These are phyloP conservation scores for Mucor ambiguus DNA, from an alignment of 371 early-diverging fungal genomes.

Conservation along the genomic window DNA sequence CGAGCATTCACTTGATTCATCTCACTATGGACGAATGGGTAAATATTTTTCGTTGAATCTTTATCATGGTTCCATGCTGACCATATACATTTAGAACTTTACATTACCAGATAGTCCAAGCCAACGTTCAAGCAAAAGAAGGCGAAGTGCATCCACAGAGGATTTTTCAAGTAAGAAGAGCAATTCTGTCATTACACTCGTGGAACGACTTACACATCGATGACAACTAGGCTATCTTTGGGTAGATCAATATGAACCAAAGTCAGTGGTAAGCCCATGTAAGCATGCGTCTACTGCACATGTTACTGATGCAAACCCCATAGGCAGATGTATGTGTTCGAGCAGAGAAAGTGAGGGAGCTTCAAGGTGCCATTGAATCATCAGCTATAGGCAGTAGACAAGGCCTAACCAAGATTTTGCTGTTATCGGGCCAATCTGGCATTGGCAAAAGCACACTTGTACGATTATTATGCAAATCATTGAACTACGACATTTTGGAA, in stretches of 20 bases:
- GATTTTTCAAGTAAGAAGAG: background rate
- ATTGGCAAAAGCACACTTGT: conserved; percentile 45
- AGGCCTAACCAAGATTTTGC: conserved; percentile 22
- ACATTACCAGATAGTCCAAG: background rate
- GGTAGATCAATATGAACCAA: conserved; percentile 36
- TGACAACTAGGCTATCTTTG: conserved; percentile 18
- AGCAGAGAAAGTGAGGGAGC: conserved; percentile 21
- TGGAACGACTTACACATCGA: too few relatives aligned
- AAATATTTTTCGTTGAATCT: background rate
- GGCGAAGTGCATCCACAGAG: background rate
- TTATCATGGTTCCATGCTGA: background rate
- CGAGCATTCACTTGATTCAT: background rate
- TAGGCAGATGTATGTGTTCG: conserved; percentile 23
- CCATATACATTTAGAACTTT: background rate
- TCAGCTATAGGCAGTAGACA: conserved; percentile 11
- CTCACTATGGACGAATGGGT: conserved; percentile 3
- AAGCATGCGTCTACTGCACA: background rate
- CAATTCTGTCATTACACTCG: background rate
- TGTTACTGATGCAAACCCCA: background rate
- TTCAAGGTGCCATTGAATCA: conserved; percentile 16
- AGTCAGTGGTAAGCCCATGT: conserved; percentile 17
- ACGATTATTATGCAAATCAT: conserved; percentile 23
- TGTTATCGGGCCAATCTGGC: conserved; percentile 42
- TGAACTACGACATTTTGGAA: conserved; percentile 29
- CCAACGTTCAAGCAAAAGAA: background rate